Percentiles rank a stretch among this genome's conserved stretches.
These are phyloP conservation scores for Zymoseptoria ardabiliae DNA, from an alignment of 2,329 filamentous ascomycete species.

Conservation along the genomic window DNA sequence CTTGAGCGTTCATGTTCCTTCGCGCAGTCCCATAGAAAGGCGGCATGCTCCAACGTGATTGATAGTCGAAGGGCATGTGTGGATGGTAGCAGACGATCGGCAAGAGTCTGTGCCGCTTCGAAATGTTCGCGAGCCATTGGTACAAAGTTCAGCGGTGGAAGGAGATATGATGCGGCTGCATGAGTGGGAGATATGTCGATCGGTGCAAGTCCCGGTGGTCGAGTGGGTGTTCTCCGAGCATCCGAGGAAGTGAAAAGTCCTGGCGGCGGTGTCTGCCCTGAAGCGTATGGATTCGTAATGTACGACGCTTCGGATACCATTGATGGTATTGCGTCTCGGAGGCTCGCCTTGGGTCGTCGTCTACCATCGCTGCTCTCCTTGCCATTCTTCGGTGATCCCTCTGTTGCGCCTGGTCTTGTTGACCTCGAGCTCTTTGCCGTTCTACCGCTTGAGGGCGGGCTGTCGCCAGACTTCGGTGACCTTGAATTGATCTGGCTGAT, in stretches of 20 bases:
- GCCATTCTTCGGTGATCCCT: slow-evolving; percentile 14
- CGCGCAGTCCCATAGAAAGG: slow-evolving; percentile 87
- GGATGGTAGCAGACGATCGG: slow-evolving; percentile 70
- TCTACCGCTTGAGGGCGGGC: slow-evolving; percentile 19
- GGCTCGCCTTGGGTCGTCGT: slow-evolving; percentile 26
- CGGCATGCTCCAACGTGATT: slow-evolving; percentile 84
- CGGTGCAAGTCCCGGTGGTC: slow-evolving; percentile 35
- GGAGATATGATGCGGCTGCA: slow-evolving; percentile 60
- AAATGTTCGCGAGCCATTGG: slow-evolving; percentile 78
- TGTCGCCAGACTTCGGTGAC: slow-evolving; percentile 17
- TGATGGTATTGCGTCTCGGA: slow-evolving; percentile 42
- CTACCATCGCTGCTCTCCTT: slow-evolving; percentile 14
- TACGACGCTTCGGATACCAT: slow-evolving; percentile 45
- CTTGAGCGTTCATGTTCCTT: slow-evolving; percentile 73
- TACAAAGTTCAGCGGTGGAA: slow-evolving; percentile 74
- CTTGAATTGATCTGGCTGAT: slow-evolving; percentile 50
- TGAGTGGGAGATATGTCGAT: slow-evolving; percentile 28
- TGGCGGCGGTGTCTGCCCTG: slow-evolving; percentile 34
- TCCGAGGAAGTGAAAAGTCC: slow-evolving; percentile 22
- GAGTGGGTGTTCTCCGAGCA: slow-evolving; percentile 28
- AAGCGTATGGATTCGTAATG: slow-evolving; percentile 44
- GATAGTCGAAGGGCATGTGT: slow-evolving; percentile 85
- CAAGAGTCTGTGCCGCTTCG: slow-evolving; percentile 64
- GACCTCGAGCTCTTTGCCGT: slow-evolving; percentile 13
- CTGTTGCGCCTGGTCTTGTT: slow-evolving; percentile 12